These are phyloP conservation scores for Chimonanthus salicifolius DNA, from an alignment of 164 flowering plant genomes.

Conservation along the genomic window DNA sequence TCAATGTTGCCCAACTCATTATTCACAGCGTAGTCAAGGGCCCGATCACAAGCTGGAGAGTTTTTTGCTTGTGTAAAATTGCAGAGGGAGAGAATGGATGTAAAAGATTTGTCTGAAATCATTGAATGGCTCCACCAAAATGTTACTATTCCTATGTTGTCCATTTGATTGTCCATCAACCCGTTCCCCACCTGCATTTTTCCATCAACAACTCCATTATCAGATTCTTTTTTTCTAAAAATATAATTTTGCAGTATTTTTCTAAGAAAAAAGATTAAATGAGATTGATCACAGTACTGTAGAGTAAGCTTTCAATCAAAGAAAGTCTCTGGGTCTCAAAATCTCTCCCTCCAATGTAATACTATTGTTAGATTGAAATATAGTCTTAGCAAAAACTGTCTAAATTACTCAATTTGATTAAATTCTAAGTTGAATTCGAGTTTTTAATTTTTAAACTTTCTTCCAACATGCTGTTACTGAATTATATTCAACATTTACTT, in stretches of 20 bases:
- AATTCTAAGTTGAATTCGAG: too few species aligned
- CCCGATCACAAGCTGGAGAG: constrained; percentile 35
- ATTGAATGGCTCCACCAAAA: constrained; percentile 83
- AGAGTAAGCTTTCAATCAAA: too few species aligned
- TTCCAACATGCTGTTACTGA: not conserved
- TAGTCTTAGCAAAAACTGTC: too few species aligned
- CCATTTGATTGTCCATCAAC: constrained; percentile 57
- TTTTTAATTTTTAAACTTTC: too few species aligned
- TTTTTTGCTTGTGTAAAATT: constrained; percentile 27
- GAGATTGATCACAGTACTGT: too few species aligned
- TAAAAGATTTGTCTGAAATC: constrained; percentile 67
- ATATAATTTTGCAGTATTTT: too few species aligned
- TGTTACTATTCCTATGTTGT: constrained; percentile 59
- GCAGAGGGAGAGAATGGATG: constrained; percentile 47
- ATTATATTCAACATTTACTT: constrained; percentile 18
- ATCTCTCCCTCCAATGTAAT: too few species aligned
- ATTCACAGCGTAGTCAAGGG: constrained; percentile 40
- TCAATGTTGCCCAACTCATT: constrained; percentile 82
- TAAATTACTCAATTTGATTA: not conserved
- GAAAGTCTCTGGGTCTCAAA: too few species aligned
- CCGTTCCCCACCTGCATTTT: constrained; percentile 70
- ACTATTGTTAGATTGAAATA: too few species aligned
- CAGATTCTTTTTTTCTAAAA: too few species aligned
- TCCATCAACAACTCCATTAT: not conserved
- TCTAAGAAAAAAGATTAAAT: not conserved